These are phyloP conservation scores for Glutinoglossum americanum DNA, from an alignment of 495 filamentous ascomycete species.

Conservation along the genomic window DNA sequence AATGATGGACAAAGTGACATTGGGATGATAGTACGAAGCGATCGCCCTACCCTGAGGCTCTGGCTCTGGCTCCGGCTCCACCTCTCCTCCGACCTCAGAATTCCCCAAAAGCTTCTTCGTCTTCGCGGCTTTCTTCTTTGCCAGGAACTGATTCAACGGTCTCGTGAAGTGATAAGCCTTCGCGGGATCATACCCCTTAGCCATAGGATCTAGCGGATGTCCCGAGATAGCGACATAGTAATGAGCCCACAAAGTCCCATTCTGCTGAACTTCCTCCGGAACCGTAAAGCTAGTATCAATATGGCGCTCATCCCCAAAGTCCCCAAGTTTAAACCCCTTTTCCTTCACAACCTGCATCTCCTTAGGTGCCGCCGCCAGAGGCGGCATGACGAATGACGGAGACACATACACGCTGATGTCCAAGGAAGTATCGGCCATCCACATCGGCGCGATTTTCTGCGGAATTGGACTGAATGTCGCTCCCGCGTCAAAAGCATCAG, in stretches of 20 bases:
- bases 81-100: slow-evolving; percentile 20
- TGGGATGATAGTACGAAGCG: slow-evolving; percentile 83
- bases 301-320: slow-evolving; percentile 57
- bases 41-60: slow-evolving; percentile 37
- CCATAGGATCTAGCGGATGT: slow-evolving; percentile 48
- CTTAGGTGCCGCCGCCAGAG: slow-evolving; percentile 34
- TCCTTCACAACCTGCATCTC: slow-evolving; percentile 50
- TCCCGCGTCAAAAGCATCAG: slow-evolving; percentile 31
- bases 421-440: slow-evolving; percentile 52
- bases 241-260: slow-evolving; percentile 85
- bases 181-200: slow-evolving; percentile 43
- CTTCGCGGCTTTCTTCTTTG: slow-evolving; percentile 81
- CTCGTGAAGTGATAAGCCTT: slow-evolving; percentile 67
- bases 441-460: slow-evolving; percentile 64
- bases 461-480: slow-evolving; percentile 52
- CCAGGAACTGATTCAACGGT: slow-evolving; percentile 69
- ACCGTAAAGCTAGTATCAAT: slow-evolving; percentile 59
- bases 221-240: slow-evolving; percentile 70
- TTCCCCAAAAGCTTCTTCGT: slow-evolving; percentile 67
- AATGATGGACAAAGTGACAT: slow-evolving; percentile 74
- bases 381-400: slow-evolving; percentile 43
- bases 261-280: slow-evolving; percentile 63
- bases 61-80: slow-evolving; percentile 11
- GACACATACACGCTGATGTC: slow-evolving; percentile 77
- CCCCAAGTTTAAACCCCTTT: slow-evolving; percentile 57